Base-by-base conservation (phyloP, 352 stramenopile species). In the Hyaloperonospora brassicae region DNA sequence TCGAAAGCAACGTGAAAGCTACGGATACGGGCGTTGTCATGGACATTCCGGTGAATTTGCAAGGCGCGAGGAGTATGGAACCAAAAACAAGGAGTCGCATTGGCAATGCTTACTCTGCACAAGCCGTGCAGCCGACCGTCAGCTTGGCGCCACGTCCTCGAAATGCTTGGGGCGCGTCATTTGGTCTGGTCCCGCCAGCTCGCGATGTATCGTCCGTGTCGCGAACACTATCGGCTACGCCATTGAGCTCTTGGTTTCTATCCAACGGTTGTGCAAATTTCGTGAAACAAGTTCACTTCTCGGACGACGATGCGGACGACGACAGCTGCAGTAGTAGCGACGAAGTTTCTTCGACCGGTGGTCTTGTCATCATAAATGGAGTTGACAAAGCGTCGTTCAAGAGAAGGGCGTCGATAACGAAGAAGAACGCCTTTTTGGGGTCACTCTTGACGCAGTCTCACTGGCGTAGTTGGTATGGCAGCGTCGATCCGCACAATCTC, bases 161-260 rank as follows among this genome's bases (percentile, higher is more conserved):
- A 35, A 68, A 73, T 47, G 30, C 69, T 13, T 84, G 74, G 74
- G 74, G 74, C 42, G 61, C 72, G 1, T 79, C 69, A 13, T 84
- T 84, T 57, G 74, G 74, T 11, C 40, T 76, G 42, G 51, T 40
- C 8, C 45, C 38, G 24, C 49, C 61, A 39, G 21, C 22, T 50
- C 24, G 14, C 5, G n/a, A 8, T 22, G 17, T 50, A 9, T 31
- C 40, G 0, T 41, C 51, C n/a, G n/a, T 43, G 9, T 34, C 51
- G 0, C 39, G 27, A 49, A 61, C 49, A 30, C 24, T 61, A 58
- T 57, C 47, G 34, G 71, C 63, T 17, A 77, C 65, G 17, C 75
- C 75, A 5, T 50, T 86, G n/a, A 86, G 71, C 36, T 83, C 75
- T 1, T 86, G 75, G 75, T 86, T 86, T 46, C 61, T 86, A 11